Conservation (phyloP, 345 rosid species). For the Cardamine occulta region DNA sequence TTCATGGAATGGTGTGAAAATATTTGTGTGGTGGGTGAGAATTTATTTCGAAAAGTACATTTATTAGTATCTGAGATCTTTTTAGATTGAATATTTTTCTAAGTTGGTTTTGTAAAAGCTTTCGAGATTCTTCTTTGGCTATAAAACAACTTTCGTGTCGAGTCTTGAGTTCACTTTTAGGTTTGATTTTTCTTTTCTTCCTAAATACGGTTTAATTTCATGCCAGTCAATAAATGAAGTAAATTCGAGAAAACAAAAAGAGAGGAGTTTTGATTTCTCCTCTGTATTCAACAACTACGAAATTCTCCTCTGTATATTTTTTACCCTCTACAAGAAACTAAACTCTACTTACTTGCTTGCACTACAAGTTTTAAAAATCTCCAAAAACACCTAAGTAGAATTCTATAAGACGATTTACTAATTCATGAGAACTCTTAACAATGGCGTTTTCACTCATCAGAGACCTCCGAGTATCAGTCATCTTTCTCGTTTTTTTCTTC, state of each 20-base stretch:
- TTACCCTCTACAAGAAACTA: slow-evolving; percentile 29
- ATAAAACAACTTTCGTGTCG: slow-evolving; percentile 14
- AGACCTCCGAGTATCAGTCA: slow-evolving; percentile 42
- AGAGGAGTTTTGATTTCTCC: slow-evolving; percentile 51
- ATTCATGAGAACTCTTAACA: slow-evolving; percentile 22
- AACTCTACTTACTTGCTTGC: slow-evolving; percentile 30
- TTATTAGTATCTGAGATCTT: not conserved
- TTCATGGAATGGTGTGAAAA: slow-evolving; percentile 10
- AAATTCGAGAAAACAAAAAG: not conserved
- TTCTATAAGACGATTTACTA: slow-evolving; percentile 22
- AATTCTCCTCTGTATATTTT: slow-evolving; percentile 30
- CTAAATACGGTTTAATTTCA: not conserved
- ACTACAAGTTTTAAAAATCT: slow-evolving; percentile 27
- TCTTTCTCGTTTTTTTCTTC: slow-evolving; percentile 39
- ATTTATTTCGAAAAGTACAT: not conserved
- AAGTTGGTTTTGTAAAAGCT: slow-evolving; percentile 7
- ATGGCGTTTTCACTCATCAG: slow-evolving; percentile 51
- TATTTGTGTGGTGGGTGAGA: slow-evolving; percentile 30
- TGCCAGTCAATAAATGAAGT: slow-evolving; percentile 27
- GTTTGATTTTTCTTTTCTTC: slow-evolving; percentile 25
- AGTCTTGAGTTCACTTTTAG: slow-evolving; percentile 14
- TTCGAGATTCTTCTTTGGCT: slow-evolving; percentile 12
- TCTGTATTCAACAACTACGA: slow-evolving; percentile 55
- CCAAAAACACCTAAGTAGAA: slow-evolving; percentile 12
- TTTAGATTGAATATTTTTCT: slow-evolving; percentile 42